Percentiles rank a stretch among this genome's conserved stretches.
These are phyloP conservation scores for Ophiostoma himal-ulmi DNA, from an alignment of 2,329 filamentous ascomycete species.

Conservation along the genomic window DNA sequence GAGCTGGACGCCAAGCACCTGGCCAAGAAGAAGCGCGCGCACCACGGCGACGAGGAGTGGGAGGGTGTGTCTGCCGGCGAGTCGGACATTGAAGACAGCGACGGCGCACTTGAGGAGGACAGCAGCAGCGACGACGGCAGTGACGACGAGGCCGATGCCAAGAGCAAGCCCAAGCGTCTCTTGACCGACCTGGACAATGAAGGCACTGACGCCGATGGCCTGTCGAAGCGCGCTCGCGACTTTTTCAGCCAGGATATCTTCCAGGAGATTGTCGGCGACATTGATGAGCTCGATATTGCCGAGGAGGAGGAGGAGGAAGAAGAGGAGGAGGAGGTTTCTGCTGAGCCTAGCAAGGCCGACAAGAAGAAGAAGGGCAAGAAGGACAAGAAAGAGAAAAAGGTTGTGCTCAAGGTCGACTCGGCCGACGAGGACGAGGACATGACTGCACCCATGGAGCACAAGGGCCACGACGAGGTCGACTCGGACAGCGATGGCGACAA, in stretches of 20 bases:
- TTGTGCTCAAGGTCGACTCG: background rate
- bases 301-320: conserved; percentile 42
- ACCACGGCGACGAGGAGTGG: conserved; percentile 83
- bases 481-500: conserved; percentile 32
- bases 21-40: conserved; percentile 79
- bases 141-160: conserved; percentile 42
- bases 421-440: conserved; percentile 14
- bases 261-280: conserved; percentile 66
- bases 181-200: conserved; percentile 58
- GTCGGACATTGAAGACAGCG: conserved; percentile 51
- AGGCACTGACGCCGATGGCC: conserved; percentile 45
- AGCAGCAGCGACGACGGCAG: conserved; percentile 57
- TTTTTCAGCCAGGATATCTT: conserved; percentile 98
- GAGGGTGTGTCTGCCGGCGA: conserved; percentile 67
- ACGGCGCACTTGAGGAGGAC: conserved; percentile 51
- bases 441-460: conserved; percentile 2
- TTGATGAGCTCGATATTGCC: conserved; percentile 45
- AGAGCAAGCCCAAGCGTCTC: conserved; percentile 42
- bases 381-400: conserved; percentile 17
- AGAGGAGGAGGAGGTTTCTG: conserved; percentile 37
- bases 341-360: background rate
- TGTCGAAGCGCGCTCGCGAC: conserved; percentile 78
- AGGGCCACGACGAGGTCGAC: conserved; percentile 23
- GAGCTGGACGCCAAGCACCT: conserved; percentile 79
- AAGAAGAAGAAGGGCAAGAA: background rate